phyloP scores from a whole-genome alignment of 1,139 yeast genomes.

The Entelexis paramagnoliae region DNA sequence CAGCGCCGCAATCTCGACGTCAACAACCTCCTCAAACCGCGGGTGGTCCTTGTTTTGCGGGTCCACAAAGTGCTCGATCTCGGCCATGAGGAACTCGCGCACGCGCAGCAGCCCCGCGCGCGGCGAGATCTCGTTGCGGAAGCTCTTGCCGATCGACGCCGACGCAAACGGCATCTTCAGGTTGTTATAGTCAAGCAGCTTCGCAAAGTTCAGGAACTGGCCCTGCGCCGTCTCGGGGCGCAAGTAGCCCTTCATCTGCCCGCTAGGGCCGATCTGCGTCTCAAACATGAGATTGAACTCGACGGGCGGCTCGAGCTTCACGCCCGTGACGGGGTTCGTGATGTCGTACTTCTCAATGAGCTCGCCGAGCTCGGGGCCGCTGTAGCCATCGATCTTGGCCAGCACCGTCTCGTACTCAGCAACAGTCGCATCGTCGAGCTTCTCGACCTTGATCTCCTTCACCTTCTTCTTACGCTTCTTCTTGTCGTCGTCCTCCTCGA shows the following conservation, averaged over 20 bases:
- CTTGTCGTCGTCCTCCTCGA: conserved; percentile 49
- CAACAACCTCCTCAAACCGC: conserved; percentile 64
- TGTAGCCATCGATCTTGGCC: conserved; percentile 86
- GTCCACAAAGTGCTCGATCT: conserved; percentile 96
- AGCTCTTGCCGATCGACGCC: conserved; percentile 96
- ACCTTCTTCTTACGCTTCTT: conserved; percentile 66
- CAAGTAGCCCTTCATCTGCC: conserved; percentile 85
- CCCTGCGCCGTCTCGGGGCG: conserved; percentile 99
- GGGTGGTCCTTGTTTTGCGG: conserved; percentile 78
- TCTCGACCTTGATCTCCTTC: conserved; percentile 82
- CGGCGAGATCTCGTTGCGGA: conserved; percentile 98
- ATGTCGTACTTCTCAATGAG: conserved; percentile 71
- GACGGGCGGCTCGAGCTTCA: conserved; percentile 73
- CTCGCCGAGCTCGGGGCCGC: conserved; percentile 87
- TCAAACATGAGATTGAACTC: conserved; percentile 98
- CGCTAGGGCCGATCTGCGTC: conserved; percentile 98
- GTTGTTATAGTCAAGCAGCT: conserved; percentile 89
- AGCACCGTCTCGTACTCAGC: conserved; percentile 73
- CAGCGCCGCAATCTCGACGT: conserved; percentile 62
- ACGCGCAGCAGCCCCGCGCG: conserved; percentile 96
- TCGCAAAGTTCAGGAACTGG: conserved; percentile 89
- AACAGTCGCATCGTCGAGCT: conserved; percentile 70
- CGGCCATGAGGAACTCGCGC: conserved; percentile 98
- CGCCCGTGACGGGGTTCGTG: conserved; percentile 85
- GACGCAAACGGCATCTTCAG: conserved; percentile 98